Conservation (phyloP, 176 grass and related monocot species). For the Miscanthus lutarioriparius region DNA sequence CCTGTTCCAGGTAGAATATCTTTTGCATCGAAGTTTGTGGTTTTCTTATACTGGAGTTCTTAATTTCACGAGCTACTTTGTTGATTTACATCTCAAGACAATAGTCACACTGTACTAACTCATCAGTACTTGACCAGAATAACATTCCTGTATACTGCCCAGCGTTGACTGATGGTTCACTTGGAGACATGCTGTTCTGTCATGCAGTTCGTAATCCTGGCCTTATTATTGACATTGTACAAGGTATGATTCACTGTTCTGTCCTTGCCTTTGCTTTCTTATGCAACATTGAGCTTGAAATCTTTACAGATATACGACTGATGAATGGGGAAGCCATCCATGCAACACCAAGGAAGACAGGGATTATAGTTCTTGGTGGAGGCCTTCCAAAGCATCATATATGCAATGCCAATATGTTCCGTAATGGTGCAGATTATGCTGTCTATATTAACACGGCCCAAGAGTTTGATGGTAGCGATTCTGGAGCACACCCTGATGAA, state of each 20-base stretch:
- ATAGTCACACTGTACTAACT: constrained; percentile 12
- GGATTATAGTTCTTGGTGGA: constrained; percentile 86
- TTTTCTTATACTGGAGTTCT: background rate
- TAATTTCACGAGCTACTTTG: background rate
- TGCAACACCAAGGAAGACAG: constrained; percentile 72
- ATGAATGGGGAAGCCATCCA: constrained; percentile 97
- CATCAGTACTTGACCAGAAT: constrained; percentile 55
- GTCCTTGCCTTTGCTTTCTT: constrained; percentile 8
- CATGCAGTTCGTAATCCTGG: constrained; percentile 86
- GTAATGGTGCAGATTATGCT: constrained; percentile 93
- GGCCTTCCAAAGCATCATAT: constrained; percentile 96
- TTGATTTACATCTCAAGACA: background rate
- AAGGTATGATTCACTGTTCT: constrained; percentile 53
- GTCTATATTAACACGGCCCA: constrained; percentile 98
- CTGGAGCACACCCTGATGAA: constrained; percentile 93
- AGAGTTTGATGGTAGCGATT: constrained; percentile 98
- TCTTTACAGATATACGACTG: constrained; percentile 66
- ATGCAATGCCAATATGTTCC: constrained; percentile 98
- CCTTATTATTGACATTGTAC: constrained; percentile 93
- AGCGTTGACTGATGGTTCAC: constrained; percentile 90
- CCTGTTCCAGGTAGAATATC: background rate
- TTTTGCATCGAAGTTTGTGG: background rate
- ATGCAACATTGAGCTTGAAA: background rate
- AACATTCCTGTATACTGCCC: constrained; percentile 88
- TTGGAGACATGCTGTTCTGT: constrained; percentile 95